A percentile compares a stretch with the other conserved stretches of the same genome.
These are phyloP conservation scores for Sicyos edulis DNA, from an alignment of 306 rosid species.

Conservation along the genomic window DNA sequence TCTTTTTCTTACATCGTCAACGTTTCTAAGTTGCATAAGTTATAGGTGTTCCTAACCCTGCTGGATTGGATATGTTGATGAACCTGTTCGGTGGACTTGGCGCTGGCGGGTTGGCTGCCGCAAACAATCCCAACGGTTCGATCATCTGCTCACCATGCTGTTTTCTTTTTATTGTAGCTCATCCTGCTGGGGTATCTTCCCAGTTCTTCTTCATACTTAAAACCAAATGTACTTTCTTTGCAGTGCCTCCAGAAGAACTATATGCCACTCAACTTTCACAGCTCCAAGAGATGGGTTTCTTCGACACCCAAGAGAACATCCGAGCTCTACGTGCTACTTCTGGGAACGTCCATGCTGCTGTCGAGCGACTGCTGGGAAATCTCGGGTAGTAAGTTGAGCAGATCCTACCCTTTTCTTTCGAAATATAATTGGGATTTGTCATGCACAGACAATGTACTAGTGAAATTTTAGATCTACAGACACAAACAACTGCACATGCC, in stretches of 20 bases:
- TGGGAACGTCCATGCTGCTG: slow-evolving; percentile 61
- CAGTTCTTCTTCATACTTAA: neutral
- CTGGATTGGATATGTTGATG: slow-evolving; percentile 49
- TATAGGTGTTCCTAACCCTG: slow-evolving; percentile 37
- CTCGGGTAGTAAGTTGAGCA: slow-evolving; percentile 30
- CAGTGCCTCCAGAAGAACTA: slow-evolving; percentile 56
- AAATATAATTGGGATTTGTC: slow-evolving; percentile 25
- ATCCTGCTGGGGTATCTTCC: too few species aligned
- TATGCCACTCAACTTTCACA: slow-evolving; percentile 53
- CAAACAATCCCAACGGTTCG: slow-evolving; percentile 47
- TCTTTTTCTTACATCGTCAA: neutral
- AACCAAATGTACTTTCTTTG: slow-evolving; percentile 6
- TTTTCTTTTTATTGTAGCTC: too few species aligned
- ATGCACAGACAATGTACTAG: slow-evolving; percentile 24
- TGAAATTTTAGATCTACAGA: slow-evolving; percentile 28
- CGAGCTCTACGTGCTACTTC: slow-evolving; percentile 56
- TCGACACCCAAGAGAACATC: slow-evolving; percentile 54
- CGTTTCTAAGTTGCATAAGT: slow-evolving; percentile 9
- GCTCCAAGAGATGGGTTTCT: slow-evolving; percentile 68
- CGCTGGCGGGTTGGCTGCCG: slow-evolving; percentile 37
- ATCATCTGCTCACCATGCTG: neutral
- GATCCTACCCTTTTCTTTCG: slow-evolving; percentile 10
- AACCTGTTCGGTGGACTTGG: slow-evolving; percentile 65
- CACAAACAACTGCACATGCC: slow-evolving; percentile 23
- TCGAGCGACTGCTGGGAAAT: slow-evolving; percentile 63